Evolutionary conservation across 2,329 filamentous ascomycete genomes (phyloP), one percentile per base, ranked within the genome.

Genomic region (Neospermospora avenae): DNA sequence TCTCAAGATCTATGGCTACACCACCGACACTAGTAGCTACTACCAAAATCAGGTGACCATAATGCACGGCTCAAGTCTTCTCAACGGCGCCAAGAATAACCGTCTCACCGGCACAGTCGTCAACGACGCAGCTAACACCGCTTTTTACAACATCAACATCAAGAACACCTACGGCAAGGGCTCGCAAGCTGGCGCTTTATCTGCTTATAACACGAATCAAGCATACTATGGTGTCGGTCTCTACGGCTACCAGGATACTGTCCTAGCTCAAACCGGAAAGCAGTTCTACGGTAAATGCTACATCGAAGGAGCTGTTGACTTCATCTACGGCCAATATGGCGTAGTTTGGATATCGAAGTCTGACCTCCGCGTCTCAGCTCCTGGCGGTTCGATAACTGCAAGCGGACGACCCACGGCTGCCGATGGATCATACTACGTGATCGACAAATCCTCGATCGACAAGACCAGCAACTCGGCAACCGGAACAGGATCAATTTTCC

Each of bases 91-190:
- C 25, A 77, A 70, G 49, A 75, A 81, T 57, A 80, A 83, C 57
- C 64, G 70, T 55, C 79, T 64, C 4, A 70, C 68, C 2, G 68
- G 67, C 20, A 72, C 69, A 4, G 65, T 72, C 57, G 68, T 70
- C 35, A 71, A 72, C 58, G 44, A 59, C 20, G 66, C 79, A 4
- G 78, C 73, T 3, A 82, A 80, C 77, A 80, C 67, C 55, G 80
- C 79, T 63, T 76, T 85, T 51, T 85, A 85, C 75, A 85, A 85
- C 69, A 76, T 86, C 74, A 84, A 85, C 69, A 74, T 84, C 3
- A 77, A 76, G 53, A 84, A 84, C 60, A 74, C 77, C n/a, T 74
- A 77, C 55, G 81, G 80, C 7, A 55, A 74, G 41, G 79, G 80
- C 22, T 76, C 75, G 3, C 81, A 84, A 65, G 81, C 79, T 13